These are phyloP conservation scores for Kickxella alabastrina DNA, from an alignment of 192 early-diverging fungal species.

Conservation along the genomic window DNA sequence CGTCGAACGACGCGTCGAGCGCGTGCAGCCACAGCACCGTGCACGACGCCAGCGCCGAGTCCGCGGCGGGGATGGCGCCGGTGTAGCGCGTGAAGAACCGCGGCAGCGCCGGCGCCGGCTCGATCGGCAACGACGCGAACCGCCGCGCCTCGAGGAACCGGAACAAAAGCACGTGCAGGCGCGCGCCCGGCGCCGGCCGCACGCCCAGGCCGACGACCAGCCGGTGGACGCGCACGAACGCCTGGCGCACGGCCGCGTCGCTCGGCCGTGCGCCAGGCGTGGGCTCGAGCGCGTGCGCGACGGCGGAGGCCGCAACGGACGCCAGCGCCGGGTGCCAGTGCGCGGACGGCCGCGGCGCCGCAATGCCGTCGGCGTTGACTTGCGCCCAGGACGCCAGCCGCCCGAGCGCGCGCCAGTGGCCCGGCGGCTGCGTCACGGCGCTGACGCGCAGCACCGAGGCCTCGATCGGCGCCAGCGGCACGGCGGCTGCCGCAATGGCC, in stretches of 20 bases:
- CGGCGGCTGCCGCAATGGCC: background rate
- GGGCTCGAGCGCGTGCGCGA: slow-evolving; percentile 10
- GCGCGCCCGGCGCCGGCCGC: slow-evolving; percentile 3
- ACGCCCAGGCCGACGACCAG: slow-evolving; percentile 16
- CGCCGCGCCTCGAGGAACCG: slow-evolving; percentile 26
- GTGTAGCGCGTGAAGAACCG: slow-evolving; percentile 49
- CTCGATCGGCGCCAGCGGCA: background rate
- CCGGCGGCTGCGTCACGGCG: background rate
- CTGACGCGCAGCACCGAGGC: background rate
- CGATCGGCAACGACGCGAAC: slow-evolving; percentile 41
- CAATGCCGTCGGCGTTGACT: slow-evolving; percentile 41
- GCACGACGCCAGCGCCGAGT: slow-evolving; percentile 24
- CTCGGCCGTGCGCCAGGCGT: slow-evolving; percentile 5
- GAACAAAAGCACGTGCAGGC: slow-evolving; percentile 32
- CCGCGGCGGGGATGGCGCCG: slow-evolving; percentile 4
- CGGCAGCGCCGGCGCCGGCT: slow-evolving; percentile 45
- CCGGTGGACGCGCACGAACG: slow-evolving; percentile 29
- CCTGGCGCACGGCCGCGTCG: slow-evolving; percentile 29
- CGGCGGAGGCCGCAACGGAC: slow-evolving; percentile 18
- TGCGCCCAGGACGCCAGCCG: slow-evolving; percentile 22
- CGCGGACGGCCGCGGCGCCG: slow-evolving; percentile 19
- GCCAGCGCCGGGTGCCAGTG: slow-evolving; percentile 12
- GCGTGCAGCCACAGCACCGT: slow-evolving; percentile 40
- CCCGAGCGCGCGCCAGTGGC: slow-evolving; percentile 28
- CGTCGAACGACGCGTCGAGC: slow-evolving; percentile 18